These are phyloP conservation scores for Suillus luteus DNA, from an alignment of 768 basidiomycete species.

Conservation along the genomic window DNA sequence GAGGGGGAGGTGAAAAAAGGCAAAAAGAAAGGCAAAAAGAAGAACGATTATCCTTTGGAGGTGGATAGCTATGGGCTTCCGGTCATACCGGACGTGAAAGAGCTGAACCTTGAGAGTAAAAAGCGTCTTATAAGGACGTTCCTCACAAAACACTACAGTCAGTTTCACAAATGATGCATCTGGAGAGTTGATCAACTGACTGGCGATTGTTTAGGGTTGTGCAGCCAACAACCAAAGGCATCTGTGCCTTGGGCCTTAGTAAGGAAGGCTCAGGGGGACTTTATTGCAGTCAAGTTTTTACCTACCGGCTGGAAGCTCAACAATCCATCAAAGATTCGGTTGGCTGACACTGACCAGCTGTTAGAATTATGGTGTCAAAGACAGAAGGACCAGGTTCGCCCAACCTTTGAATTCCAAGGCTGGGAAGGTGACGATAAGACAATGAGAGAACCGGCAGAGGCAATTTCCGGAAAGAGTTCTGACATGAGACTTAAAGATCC, in stretches of 20 bases:
- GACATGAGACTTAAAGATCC: not conserved
- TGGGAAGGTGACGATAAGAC: not conserved
- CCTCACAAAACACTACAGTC: constrained; percentile 3
- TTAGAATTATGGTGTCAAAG: not conserved
- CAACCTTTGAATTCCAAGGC: not conserved
- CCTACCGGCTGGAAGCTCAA: not conserved
- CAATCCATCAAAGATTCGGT: not conserved
- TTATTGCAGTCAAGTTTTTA: not conserved
- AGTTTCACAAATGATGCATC: not conserved
- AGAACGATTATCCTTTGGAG: not conserved
- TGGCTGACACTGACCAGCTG: not conserved
- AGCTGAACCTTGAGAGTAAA: not conserved
- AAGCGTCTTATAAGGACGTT: not conserved
- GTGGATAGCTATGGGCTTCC: constrained; percentile 3
- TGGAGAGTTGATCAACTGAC: not conserved
- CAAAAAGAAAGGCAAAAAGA: not conserved
- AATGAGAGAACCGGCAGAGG: not conserved
- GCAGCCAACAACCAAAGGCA: not conserved
- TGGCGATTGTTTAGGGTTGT: not conserved
- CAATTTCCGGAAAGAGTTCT: not conserved
- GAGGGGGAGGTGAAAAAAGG: not conserved
- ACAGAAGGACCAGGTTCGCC: not conserved
- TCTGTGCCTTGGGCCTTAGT: constrained; percentile 1
- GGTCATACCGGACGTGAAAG: not conserved
- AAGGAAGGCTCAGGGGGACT: not conserved